Evolutionary conservation across 2,329 filamentous ascomycete genomes (phyloP).

Genomic region (Salinomyces thailandicus): DNA sequence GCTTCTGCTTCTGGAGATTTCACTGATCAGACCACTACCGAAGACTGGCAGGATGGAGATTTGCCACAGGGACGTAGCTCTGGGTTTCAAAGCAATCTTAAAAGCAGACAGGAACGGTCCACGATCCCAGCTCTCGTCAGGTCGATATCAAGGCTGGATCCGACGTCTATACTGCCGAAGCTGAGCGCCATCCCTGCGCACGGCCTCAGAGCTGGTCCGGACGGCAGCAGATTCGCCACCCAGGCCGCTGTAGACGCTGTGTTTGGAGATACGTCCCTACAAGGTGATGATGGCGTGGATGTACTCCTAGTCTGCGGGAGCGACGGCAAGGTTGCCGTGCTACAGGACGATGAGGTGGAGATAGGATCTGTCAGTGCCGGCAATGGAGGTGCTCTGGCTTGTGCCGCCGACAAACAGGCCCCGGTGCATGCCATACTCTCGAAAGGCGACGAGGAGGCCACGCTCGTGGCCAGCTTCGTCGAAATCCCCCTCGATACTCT

Average conservation of each 20-base stretch:
- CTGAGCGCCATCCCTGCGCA: constrained; percentile 40
- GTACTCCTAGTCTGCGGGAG: constrained; percentile 14
- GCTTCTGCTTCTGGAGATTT: background rate
- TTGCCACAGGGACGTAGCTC: too few species aligned
- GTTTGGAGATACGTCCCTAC: constrained; percentile 10
- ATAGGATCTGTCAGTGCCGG: constrained; percentile 16
- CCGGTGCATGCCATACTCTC: constrained; percentile 65
- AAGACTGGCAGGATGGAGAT: constrained; percentile 14
- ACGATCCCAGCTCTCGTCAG: constrained; percentile 44
- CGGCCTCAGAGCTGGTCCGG: constrained; percentile 34
- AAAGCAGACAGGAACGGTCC: background rate
- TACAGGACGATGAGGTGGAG: constrained; percentile 22
- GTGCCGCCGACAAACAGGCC: constrained; percentile 61
- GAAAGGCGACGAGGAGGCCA: constrained; percentile 4
- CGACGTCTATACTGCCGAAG: constrained; percentile 65
- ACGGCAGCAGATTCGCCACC: constrained; percentile 18
- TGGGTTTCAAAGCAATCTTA: background rate
- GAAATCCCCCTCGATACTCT: constrained; percentile 19
- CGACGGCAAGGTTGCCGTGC: constrained; percentile 14
- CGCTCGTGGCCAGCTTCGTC: constrained; percentile 10
- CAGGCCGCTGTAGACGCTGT: constrained; percentile 18
- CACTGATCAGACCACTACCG: constrained; percentile 7
- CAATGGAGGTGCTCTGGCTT: constrained; percentile 27
- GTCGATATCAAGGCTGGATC: constrained; percentile 63
- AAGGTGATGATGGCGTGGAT: constrained; percentile 9